These are phyloP conservation scores for Hymenoscyphus repandus DNA, from an alignment of 2,329 filamentous ascomycete species.

Conservation along the genomic window DNA sequence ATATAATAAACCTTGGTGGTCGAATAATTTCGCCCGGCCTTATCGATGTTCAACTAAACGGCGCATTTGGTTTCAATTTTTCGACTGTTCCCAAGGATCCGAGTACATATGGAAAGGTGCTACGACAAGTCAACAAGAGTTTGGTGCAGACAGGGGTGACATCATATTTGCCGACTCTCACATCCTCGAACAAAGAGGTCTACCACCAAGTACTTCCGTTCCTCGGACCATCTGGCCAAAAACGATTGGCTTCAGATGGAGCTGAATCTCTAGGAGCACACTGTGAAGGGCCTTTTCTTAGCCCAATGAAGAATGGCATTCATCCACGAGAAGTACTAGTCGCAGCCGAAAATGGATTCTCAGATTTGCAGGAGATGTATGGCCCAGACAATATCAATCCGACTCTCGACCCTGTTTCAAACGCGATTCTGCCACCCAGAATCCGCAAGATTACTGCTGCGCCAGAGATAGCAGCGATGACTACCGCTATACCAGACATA, in stretches of 20 bases:
- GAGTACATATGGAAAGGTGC: constrained; percentile 64
- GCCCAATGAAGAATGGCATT: constrained; percentile 76
- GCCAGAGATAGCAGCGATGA: constrained; percentile 72
- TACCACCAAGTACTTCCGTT: constrained; percentile 77
- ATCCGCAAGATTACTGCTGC: constrained; percentile 84
- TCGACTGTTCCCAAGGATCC: constrained; percentile 67
- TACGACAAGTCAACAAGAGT: constrained; percentile 64
- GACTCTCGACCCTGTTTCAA: constrained; percentile 34
- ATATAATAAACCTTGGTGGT: constrained; percentile 72
- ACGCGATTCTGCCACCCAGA: constrained; percentile 8
- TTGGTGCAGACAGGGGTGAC: constrained; percentile 79
- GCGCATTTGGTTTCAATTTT: constrained; percentile 90
- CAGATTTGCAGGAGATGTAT: constrained; percentile 67
- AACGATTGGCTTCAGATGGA: constrained; percentile 59
- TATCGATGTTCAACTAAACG: constrained; percentile 89
- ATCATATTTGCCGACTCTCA: constrained; percentile 80
- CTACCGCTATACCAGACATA: constrained; percentile 62
- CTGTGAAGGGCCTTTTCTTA: constrained; percentile 86
- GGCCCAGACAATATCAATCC: constrained; percentile 60
- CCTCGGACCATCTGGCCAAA: constrained; percentile 64
- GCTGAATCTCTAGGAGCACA: constrained; percentile 87
- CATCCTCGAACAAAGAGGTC: constrained; percentile 72
- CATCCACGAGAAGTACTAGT: constrained; percentile 72
- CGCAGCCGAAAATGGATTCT: constrained; percentile 52
- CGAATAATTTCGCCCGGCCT: constrained; percentile 81